phyloP scores from a whole-genome alignment of 2,329 filamentous ascomycete genomes.

The Apiospora marii region DNA sequence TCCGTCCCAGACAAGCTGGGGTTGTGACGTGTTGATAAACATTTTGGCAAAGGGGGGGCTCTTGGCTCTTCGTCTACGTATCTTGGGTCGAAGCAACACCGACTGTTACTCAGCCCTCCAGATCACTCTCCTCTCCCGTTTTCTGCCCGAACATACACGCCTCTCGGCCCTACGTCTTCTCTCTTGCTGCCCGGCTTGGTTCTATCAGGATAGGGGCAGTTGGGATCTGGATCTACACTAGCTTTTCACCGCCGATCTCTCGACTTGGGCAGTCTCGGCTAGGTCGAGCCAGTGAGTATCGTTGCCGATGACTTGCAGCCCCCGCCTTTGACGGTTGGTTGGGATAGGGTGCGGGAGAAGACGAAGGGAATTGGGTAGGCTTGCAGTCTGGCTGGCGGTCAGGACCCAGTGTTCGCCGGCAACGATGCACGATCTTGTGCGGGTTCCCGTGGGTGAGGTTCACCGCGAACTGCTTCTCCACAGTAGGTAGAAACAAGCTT shows the following conservation, averaged over 20 bases:
- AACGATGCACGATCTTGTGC: conserved; percentile 42
- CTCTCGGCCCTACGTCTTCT: conserved; percentile 10
- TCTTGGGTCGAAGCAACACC: conserved; percentile 24
- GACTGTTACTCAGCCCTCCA: not conserved
- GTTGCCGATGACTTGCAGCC: conserved; percentile 20
- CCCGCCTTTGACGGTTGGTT: not conserved
- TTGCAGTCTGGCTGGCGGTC: conserved; percentile 36
- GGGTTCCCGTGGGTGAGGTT: conserved; percentile 41
- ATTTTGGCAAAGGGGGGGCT: conserved; percentile 31
- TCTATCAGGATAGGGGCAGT: conserved; percentile 3
- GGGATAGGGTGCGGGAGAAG: not conserved
- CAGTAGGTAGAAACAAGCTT: not conserved
- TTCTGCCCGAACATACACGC: not conserved
- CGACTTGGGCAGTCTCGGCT: conserved; percentile 21
- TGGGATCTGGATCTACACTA: conserved; percentile 19
- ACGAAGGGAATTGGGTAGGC: conserved; percentile 14
- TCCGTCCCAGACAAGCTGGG: conserved; percentile 32
- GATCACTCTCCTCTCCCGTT: not conserved
- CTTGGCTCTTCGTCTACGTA: conserved; percentile 22
- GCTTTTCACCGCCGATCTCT: conserved; percentile 22
- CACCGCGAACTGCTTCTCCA: conserved; percentile 20
- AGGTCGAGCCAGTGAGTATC: conserved; percentile 22
- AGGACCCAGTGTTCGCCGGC: conserved; percentile 40
- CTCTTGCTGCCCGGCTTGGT: conserved; percentile 19
- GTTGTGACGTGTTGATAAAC: conserved; percentile 33